These are phyloP conservation scores for Digitaria exilis DNA, from an alignment of 202 grass and related monocot species.

Conservation along the genomic window DNA sequence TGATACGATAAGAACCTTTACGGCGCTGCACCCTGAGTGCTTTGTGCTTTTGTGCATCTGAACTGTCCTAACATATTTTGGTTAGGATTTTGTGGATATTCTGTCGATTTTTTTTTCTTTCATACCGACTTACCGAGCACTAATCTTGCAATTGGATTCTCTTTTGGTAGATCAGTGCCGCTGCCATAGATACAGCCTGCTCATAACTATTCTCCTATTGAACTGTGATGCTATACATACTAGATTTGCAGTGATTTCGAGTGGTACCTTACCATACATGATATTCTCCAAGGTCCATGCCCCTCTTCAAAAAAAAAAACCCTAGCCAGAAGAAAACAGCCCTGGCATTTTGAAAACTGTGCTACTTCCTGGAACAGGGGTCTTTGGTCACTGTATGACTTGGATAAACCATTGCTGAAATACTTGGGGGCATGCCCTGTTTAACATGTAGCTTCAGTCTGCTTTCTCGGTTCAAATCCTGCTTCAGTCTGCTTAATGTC, in stretches of 20 bases:
- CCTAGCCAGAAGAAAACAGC: neutral
- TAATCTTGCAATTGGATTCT: neutral
- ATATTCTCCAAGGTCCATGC: neutral
- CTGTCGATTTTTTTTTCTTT: neutral
- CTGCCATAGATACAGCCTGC: neutral
- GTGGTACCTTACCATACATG: neutral
- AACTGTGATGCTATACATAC: slow-evolving; percentile 8
- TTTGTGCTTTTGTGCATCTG: slow-evolving; percentile 23
- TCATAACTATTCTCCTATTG: slow-evolving; percentile 27
- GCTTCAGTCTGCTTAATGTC: neutral
- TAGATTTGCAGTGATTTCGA: slow-evolving; percentile 8
- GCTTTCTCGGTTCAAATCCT: neutral
- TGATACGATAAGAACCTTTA: slow-evolving; percentile 36
- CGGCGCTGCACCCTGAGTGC: slow-evolving; percentile 8
- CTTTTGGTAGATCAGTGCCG: neutral
- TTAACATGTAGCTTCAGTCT: neutral
- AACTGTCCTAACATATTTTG: slow-evolving; percentile 13
- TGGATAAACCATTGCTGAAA: neutral
- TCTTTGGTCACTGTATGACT: slow-evolving; percentile 7
- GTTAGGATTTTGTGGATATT: slow-evolving; percentile 9
- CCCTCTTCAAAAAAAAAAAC: neutral
- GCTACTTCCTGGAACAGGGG: slow-evolving; percentile 3
- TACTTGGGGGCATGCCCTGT: neutral
- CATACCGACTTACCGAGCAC: no score
- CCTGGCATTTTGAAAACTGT: slow-evolving; percentile 18